phyloP scores from a whole-genome alignment of 768 basidiomycete genomes.

The Naganishia friedmannii region DNA sequence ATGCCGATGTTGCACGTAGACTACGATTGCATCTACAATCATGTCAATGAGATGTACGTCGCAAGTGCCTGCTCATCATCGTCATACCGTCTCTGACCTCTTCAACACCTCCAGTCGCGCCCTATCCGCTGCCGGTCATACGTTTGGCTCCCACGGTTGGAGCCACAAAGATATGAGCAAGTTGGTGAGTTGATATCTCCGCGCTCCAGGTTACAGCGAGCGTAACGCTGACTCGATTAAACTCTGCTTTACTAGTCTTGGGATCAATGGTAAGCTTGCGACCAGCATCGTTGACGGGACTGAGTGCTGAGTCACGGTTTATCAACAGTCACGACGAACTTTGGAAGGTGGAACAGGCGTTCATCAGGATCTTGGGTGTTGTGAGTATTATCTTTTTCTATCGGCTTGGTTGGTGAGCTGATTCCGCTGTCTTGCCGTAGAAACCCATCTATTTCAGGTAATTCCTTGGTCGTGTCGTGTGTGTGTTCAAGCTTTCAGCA shows the following conservation, averaged over 20 bases:
- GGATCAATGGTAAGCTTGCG: neutral
- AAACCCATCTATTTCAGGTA: slow-evolving; percentile 4
- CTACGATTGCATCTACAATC: slow-evolving; percentile 3
- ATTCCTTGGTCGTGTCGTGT: too few relatives aligned
- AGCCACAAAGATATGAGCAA: slow-evolving; percentile 46
- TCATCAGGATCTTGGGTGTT: slow-evolving; percentile 50
- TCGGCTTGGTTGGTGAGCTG: neutral
- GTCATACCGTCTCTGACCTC: neutral
- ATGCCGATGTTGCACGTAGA: neutral
- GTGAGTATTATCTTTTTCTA: neutral
- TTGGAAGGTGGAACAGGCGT: slow-evolving; percentile 41
- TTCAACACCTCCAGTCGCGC: neutral
- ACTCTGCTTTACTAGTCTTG: neutral
- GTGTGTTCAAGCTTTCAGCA: too few relatives aligned
- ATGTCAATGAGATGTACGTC: neutral
- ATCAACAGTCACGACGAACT: neutral
- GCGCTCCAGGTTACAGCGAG: neutral
- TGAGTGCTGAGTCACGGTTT: neutral
- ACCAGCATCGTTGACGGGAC: neutral
- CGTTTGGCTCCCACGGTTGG: slow-evolving; percentile 51
- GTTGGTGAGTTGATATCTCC: slow-evolving; percentile 25
- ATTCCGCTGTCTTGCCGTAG: neutral
- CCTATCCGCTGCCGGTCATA: slow-evolving; percentile 37
- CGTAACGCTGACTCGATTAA: neutral
- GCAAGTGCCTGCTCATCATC: neutral